These are phyloP conservation scores for Vitis riparia DNA, from an alignment of 164 flowering plant genomes.

Conservation along the genomic window DNA sequence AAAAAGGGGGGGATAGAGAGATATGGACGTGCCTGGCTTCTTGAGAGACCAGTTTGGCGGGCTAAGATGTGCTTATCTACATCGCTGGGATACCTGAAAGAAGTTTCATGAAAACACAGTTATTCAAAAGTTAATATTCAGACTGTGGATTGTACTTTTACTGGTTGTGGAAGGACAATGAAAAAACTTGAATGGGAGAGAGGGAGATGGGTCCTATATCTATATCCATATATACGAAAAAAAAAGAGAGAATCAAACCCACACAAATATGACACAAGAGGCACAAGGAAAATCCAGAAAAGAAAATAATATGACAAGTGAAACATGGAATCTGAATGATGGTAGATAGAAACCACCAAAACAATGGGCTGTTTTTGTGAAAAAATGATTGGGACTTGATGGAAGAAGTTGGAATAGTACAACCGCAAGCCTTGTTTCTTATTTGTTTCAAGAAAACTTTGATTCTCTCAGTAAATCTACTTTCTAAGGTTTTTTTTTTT, in stretches of 20 bases:
- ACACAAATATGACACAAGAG: neutral
- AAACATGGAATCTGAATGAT: slow-evolving; percentile 32
- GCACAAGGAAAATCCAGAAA: neutral
- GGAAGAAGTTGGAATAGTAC: neutral
- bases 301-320: slow-evolving; percentile 12
- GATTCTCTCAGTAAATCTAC: slow-evolving; percentile 14
- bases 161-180: slow-evolving; percentile 1
- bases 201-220: slow-evolving; percentile 20
- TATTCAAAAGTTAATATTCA: neutral
- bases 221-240: neutral
- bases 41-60: slow-evolving; percentile 95
- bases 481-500: neutral
- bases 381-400: slow-evolving; percentile 22
- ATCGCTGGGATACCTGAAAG: slow-evolving; percentile 89
- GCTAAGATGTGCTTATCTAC: slow-evolving; percentile 94
- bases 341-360: slow-evolving; percentile 29
- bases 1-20: neutral
- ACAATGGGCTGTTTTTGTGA: slow-evolving; percentile 8
- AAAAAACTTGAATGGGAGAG: neutral
- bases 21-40: slow-evolving; percentile 84
- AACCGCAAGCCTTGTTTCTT: slow-evolving; percentile 7
- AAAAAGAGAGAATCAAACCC: neutral
- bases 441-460: slow-evolving; percentile 6
- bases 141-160: slow-evolving; percentile 1
- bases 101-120: neutral